Evolutionary conservation across 2,329 filamentous ascomycete genomes (phyloP), one percentile per base, ranked within the genome.

Genomic region (Didymella pomorum): DNA sequence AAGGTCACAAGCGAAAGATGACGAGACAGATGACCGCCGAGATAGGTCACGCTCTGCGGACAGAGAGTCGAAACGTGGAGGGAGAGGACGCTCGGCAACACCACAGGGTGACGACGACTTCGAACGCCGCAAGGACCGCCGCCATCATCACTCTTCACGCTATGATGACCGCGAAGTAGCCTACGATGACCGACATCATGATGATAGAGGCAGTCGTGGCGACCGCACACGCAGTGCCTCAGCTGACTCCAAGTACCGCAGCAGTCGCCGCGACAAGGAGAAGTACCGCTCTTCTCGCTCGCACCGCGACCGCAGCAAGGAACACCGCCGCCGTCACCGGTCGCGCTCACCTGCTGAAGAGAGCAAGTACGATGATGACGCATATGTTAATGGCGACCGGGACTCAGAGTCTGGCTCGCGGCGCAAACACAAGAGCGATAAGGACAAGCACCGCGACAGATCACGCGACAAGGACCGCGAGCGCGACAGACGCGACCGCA

Each of bases 191-290:
- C 63, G 66, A 2, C 45, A 65, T 46, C 69, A 68, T 20, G 73
- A 76, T 12, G 83, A 87, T 46, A 83, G 84, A 49, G 87, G 88
- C 0, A 69, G 66, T 41, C 70, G 71, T 28, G 72, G 69, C 18
- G 83, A 87, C 46, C 83, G 85, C 46, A 87, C 89, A 0, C 83
- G 89, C 56, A 91, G 89, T 5, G 82, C 83, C 5, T 92, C 90
- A 2, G 85, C 84, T 1, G 85, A 86, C 10, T 77, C 77, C 35
- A 86, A 83, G 63, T 85, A 87, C 66, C 85, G 86, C 61, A 87
- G 86, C 61, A 87, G 86, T 65, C 87, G 78, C 23, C 72, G 75
- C 28, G 79, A 77, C 1, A 79, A 78, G 56, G 78, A 80, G 8
- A 76, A 74, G 48, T 67, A 79, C 46, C 76, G 77, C 11, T 79